A percentile compares a stretch with the other conserved stretches of the same genome.
Evolutionary conservation across 148 eudicot species (phyloP).

Genomic region (Amaranthus palmeri): DNA sequence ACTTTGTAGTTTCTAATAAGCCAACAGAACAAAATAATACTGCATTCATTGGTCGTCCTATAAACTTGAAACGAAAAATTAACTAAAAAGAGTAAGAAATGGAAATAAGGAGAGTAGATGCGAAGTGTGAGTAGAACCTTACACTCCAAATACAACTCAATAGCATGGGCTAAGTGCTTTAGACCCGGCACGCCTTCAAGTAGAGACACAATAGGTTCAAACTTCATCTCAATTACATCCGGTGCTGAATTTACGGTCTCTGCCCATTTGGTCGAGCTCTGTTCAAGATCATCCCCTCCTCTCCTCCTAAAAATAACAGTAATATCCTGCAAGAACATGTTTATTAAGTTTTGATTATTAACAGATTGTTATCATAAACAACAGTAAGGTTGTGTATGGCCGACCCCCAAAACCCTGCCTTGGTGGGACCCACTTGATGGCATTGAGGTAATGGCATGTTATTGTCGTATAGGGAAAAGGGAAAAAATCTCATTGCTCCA

Average conservation of each 20-base stretch:
- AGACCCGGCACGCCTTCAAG: conserved; percentile 79
- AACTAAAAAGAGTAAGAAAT: not conserved
- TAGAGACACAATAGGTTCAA: conserved; percentile 78
- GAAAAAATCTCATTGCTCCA: not conserved
- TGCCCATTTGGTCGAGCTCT: conserved; percentile 86
- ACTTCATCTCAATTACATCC: conserved; percentile 92
- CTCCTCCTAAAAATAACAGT: conserved; percentile 94
- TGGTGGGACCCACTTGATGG: too few relatives aligned
- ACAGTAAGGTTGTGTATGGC: too few relatives aligned
- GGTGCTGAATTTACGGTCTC: conserved; percentile 69
- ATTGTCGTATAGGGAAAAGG: not conserved
- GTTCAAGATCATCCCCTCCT: conserved; percentile 98
- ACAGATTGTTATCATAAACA: too few relatives aligned
- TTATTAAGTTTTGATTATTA: not conserved
- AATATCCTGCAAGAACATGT: conserved; percentile 65
- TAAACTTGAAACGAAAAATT: not conserved
- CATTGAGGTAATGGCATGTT: too few relatives aligned
- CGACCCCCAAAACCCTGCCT: too few relatives aligned
- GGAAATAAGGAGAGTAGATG: conserved; percentile 17
- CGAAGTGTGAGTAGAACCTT: conserved; percentile 40
- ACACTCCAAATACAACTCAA: conserved; percentile 94
- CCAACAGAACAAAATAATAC: not conserved
- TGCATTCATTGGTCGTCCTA: not conserved
- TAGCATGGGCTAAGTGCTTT: conserved; percentile 78
- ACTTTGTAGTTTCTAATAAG: not conserved